Conservation (phyloP, 1,284 basidiomycete species). For the Puccinia sorghi region DNA sequence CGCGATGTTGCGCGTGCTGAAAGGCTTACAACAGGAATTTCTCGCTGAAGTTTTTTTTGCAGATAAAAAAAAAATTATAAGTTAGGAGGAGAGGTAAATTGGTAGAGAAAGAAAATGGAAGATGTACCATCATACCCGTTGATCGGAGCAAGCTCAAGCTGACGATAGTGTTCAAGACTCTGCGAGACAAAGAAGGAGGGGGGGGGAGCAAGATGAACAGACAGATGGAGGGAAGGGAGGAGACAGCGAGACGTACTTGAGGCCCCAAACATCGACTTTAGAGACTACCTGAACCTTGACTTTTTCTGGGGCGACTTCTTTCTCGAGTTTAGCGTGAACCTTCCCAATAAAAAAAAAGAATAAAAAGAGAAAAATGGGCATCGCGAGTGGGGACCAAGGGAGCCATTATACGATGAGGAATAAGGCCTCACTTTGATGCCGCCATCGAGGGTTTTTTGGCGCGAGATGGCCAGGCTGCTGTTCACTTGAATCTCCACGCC, state of each 20-base stretch:
- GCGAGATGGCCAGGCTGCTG: slow-evolving; percentile 4
- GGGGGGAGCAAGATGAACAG: background rate
- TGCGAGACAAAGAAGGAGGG: background rate
- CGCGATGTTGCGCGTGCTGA: background rate
- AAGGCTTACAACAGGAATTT: slow-evolving; percentile 35
- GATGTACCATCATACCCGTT: slow-evolving; percentile 36
- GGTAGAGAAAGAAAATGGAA: background rate
- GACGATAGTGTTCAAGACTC: slow-evolving; percentile 41
- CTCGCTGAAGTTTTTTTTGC: slow-evolving; percentile 20
- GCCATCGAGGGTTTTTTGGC: slow-evolving; percentile 42
- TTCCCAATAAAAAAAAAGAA: background rate
- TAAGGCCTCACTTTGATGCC: slow-evolving; percentile 13
- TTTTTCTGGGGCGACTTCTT: slow-evolving; percentile 38
- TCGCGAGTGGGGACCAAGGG: slow-evolving; percentile 12
- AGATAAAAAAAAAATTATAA: background rate
- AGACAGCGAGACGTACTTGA: slow-evolving; percentile 19
- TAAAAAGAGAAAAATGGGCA: background rate
- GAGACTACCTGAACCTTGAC: slow-evolving; percentile 16
- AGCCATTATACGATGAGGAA: background rate
- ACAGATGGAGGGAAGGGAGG: background rate
- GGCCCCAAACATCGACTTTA: slow-evolving; percentile 34
- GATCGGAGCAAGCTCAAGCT: slow-evolving; percentile 22
- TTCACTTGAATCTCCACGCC: slow-evolving; percentile 30
- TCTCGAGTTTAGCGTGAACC: slow-evolving; percentile 46
- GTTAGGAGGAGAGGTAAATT: background rate